Percentiles rank a stretch among this genome's conserved stretches.
phyloP scores from a whole-genome alignment of 768 basidiomycete species.

The Gautieria morchelliformis region DNA sequence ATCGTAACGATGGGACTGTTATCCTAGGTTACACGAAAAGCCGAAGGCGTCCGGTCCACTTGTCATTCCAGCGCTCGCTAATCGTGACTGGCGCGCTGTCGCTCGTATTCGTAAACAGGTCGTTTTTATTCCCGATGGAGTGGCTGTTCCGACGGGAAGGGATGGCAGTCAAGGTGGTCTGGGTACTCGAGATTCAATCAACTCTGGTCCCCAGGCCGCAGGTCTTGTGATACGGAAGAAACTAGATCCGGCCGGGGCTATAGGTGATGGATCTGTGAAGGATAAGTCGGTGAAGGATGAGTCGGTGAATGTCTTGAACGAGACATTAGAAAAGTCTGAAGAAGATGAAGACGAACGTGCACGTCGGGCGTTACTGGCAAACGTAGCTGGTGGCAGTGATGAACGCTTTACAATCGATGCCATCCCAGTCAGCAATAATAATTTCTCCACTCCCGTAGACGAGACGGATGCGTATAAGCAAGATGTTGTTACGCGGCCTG shows the following conservation, averaged over 20 bases:
- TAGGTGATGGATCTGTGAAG: conserved; percentile 22
- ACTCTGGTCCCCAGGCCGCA: conserved; percentile 60
- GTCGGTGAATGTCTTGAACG: conserved; percentile 18
- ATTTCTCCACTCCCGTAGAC: conserved; percentile 32
- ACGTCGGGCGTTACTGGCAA: conserved; percentile 67
- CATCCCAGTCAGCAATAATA: conserved; percentile 36
- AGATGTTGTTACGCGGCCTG: conserved; percentile 75
- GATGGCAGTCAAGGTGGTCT: conserved; percentile 74
- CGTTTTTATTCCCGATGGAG: conserved; percentile 58
- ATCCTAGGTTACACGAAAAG: conserved; percentile 34
- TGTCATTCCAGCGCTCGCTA: conserved; percentile 78
- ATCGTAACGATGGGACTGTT: conserved; percentile 19
- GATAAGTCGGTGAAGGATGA: conserved; percentile 9
- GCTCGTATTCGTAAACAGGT: conserved; percentile 54
- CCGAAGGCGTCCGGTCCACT: conserved; percentile 47
- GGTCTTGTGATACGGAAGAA: conserved; percentile 36
- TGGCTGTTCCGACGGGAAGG: conserved; percentile 41
- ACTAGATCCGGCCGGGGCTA: conserved; percentile 10
- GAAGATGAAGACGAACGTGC: conserved; percentile 75
- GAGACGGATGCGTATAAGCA: conserved; percentile 80
- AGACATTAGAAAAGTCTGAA: conserved; percentile 23
- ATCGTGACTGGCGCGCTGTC: conserved; percentile 82
- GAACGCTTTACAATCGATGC: conserved; percentile 39
- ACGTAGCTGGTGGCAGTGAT: conserved; percentile 32
- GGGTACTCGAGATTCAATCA: conserved; percentile 66